Conservation (phyloP, 768 basidiomycete species). For the Royoungia palumana region DNA sequence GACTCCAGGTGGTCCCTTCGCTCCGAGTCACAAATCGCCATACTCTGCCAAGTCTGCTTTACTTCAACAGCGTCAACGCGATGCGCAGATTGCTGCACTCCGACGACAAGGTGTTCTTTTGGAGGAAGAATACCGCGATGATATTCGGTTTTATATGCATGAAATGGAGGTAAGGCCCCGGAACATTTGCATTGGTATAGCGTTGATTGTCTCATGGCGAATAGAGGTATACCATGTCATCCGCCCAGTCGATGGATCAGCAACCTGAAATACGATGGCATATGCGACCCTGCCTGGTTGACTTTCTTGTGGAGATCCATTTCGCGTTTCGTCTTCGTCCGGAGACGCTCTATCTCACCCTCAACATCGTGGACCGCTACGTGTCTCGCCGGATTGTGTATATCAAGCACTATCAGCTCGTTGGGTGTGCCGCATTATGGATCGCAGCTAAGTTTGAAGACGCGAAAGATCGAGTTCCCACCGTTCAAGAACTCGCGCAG, state of each 20-base stretch:
- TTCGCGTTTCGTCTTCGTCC: slow-evolving; percentile 97
- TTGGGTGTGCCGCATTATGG: slow-evolving; percentile 98
- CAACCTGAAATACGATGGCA: slow-evolving; percentile 99
- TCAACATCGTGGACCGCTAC: slow-evolving; percentile 99
- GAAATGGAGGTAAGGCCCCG: slow-evolving; percentile 88
- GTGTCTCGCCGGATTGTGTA: slow-evolving; percentile 98
- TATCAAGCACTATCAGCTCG: slow-evolving; percentile 98
- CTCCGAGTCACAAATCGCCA: slow-evolving; percentile 57
- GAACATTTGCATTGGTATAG: neutral
- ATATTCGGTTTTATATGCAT: slow-evolving; percentile 92
- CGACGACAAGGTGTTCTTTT: slow-evolving; percentile 73
- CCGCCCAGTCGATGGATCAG: slow-evolving; percentile 96
- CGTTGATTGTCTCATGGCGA: slow-evolving; percentile 7
- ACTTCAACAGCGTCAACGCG: slow-evolving; percentile 63
- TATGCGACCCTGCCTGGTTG: slow-evolving; percentile 98
- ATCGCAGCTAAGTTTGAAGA: slow-evolving; percentile 99
- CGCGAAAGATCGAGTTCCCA: slow-evolving; percentile 96
- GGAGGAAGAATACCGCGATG: slow-evolving; percentile 94
- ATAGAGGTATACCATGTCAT: slow-evolving; percentile 83
- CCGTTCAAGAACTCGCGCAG: slow-evolving; percentile 88
- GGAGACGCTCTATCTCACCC: slow-evolving; percentile 95
- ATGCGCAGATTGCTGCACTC: slow-evolving; percentile 64
- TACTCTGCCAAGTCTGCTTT: slow-evolving; percentile 60
- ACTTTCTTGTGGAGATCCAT: slow-evolving; percentile 98
- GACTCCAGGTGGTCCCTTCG: slow-evolving; percentile 45